Base-by-base conservation (phyloP, 2,329 filamentous ascomycete genomes). In the Incumbomyces lentus region DNA sequence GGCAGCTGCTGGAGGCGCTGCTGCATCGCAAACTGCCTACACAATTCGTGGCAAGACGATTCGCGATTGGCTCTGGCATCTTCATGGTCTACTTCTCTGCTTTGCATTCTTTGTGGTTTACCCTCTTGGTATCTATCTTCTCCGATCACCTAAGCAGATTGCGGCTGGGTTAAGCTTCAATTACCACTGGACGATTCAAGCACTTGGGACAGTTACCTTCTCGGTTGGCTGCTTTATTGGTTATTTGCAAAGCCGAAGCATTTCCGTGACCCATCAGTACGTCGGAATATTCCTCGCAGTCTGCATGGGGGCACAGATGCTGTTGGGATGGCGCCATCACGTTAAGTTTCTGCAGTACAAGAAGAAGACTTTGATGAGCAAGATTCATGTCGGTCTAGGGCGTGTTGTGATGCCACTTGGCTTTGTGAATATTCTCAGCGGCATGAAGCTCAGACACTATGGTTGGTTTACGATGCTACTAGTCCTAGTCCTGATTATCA, bases 261-360 rank as follows among this genome's bases (percentile, higher is more conserved):
- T 66, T 61, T 62, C 54, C 50, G 64, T 69, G 7, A 57, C 65
- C 2, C 71, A 74, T 56, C 71, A 74, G 51, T 63, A 73, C 52
- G 48, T 72, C 44, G 70, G 70, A 18, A 62, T 73, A 36, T 39
- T 70, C 33, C 50, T 68, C 19, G 54, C 66, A 19, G 52, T 61
- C 36, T 56, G 50, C 0, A 52, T 66, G 7, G 51, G 63, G 22
- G 47, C 62, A 6, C 67, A 69, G 48, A 59, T 62, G 48, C 54
- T 59, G 4, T 57, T 68, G n/a, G 67, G 67, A 13, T 59, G 64
- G 38, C 58, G 61, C 42, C 64, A 68, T 47, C 66, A 68, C 53
- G 48, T 59, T 22, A 52, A 64, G 42, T 67, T 62, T 51, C 55
- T 55, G 13, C 30, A 36, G 34, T 30, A 30, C 51, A 47, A 50